These are phyloP conservation scores for Ceratonia siliqua DNA, from an alignment of 306 rosid species.

Conservation along the genomic window DNA sequence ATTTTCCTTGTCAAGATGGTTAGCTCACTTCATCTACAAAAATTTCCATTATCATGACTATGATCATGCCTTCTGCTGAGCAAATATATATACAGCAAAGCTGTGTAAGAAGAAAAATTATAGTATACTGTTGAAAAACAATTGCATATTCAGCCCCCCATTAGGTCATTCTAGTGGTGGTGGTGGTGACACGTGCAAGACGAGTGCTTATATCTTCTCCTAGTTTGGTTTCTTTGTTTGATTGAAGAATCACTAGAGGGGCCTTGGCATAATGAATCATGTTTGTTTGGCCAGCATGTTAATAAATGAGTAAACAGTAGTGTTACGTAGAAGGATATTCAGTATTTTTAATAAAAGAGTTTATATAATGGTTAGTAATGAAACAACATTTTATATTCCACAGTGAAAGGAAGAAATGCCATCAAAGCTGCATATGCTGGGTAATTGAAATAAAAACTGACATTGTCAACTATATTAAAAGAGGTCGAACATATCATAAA, in stretches of 20 bases:
- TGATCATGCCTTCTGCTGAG: conserved; percentile 67
- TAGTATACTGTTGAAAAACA: no score
- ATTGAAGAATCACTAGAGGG: background rate
- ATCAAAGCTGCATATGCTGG: background rate
- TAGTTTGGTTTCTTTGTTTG: background rate
- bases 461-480: no score
- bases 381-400: no score
- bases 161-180: no score
- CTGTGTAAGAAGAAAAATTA: no score
- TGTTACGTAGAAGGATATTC: background rate
- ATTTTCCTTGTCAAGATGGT: conserved; percentile 70
- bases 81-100: no score
- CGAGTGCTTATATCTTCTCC: background rate
- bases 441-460: background rate
- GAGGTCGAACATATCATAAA: no score
- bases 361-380: no score
- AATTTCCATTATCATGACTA: conserved; percentile 82
- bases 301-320: no score
- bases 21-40: conserved; percentile 77
- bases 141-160: no score
- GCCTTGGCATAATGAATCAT: background rate
- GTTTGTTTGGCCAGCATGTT: background rate
- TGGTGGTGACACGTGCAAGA: background rate
- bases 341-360: no score
- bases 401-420: background rate